A percentile compares a stretch with the other conserved stretches of the same genome.
phyloP scores from a whole-genome alignment of 2,329 filamentous ascomycete species.

The Trichoderma asperellum region DNA sequence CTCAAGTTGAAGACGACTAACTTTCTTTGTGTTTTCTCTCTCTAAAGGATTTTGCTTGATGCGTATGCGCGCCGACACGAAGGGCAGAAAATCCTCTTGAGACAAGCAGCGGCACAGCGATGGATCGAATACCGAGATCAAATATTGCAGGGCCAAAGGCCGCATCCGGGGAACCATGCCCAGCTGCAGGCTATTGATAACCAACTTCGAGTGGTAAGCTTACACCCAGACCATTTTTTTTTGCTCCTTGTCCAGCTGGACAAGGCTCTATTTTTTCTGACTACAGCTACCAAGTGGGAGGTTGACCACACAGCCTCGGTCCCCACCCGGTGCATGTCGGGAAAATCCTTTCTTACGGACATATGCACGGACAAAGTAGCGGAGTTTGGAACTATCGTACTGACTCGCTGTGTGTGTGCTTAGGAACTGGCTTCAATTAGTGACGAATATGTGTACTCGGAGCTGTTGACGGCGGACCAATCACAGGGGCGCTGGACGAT shows the following conservation, averaged over 20 bases:
- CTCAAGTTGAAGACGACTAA: background rate
- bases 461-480: slow-evolving; percentile 58
- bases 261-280: background rate
- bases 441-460: slow-evolving; percentile 61
- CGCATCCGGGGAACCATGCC: slow-evolving; percentile 51
- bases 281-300: background rate
- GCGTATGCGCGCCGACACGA: slow-evolving; percentile 65
- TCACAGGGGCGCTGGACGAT: slow-evolving; percentile 63
- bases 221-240: background rate
- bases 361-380: slow-evolving; percentile 12
- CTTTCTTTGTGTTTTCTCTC: background rate
- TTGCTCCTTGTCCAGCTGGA: slow-evolving; percentile 1
- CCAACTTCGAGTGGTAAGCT: slow-evolving; percentile 59
- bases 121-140: slow-evolving; percentile 61
- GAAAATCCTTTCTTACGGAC: slow-evolving; percentile 10
- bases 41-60: slow-evolving; percentile 59
- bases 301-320: background rate
- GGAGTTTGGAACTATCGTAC: background rate
- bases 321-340: slow-evolving; percentile 14
- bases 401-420: background rate
- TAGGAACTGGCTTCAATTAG: slow-evolving; percentile 62
- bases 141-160: slow-evolving; percentile 57
- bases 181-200: slow-evolving; percentile 59
- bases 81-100: slow-evolving; percentile 66
- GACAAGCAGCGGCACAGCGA: slow-evolving; percentile 62